These are phyloP conservation scores for Mucor velutinosus DNA, from an alignment of 371 early-diverging fungal species.

Conservation along the genomic window DNA sequence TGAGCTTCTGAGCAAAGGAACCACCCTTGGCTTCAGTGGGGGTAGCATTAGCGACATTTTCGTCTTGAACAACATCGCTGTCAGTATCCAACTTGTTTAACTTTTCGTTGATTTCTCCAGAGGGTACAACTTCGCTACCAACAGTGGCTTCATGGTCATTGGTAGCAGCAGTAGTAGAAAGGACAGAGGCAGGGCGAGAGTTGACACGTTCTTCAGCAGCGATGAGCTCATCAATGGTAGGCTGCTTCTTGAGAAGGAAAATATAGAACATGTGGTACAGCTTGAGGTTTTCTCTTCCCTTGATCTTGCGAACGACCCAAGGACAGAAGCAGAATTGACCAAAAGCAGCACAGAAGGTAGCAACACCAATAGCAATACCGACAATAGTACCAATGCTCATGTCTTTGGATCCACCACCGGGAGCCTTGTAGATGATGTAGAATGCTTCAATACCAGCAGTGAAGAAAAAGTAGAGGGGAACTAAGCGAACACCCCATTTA, in stretches of 20 bases:
- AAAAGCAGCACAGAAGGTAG: conserved; percentile 33
- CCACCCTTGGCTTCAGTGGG: neutral
- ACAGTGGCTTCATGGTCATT: conserved; percentile 10
- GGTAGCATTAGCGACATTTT: neutral
- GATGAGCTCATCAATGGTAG: conserved; percentile 23
- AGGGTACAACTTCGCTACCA: conserved; percentile 1
- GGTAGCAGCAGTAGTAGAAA: conserved; percentile 19
- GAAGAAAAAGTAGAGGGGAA: conserved; percentile 81
- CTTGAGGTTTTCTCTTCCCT: conserved; percentile 64
- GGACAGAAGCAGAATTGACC: conserved; percentile 64
- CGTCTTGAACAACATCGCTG: neutral
- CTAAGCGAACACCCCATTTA: conserved; percentile 69
- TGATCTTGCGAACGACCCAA: conserved; percentile 65
- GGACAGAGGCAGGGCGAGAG: conserved; percentile 46
- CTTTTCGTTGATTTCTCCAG: neutral
- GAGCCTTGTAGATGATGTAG: conserved; percentile 76
- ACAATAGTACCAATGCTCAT: conserved; percentile 45
- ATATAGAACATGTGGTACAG: conserved; percentile 72
- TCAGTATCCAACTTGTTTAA: neutral
- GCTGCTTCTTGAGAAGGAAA: conserved; percentile 53
- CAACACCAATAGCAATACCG: conserved; percentile 52
- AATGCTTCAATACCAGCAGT: conserved; percentile 70
- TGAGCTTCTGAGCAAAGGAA: neutral
- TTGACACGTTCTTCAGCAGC: conserved; percentile 19
- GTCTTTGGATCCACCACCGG: conserved; percentile 36